Base-by-base conservation (phyloP, 2,329 filamentous ascomycete genomes). In the Coniochaeta prunicola region DNA sequence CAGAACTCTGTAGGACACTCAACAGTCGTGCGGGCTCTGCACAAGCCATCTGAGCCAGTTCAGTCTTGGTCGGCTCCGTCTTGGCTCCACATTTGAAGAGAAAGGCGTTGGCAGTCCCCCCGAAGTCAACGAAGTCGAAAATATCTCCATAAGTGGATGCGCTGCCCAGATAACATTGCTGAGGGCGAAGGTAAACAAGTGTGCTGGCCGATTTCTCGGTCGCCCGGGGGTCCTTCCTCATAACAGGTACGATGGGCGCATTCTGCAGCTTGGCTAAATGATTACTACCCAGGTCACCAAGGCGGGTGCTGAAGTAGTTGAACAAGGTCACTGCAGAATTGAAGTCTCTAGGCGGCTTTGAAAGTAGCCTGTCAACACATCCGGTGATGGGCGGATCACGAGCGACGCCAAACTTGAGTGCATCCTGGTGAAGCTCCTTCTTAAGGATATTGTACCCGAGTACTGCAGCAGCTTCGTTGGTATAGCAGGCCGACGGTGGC, bases 101-200 rank as follows among this genome's bases (percentile, higher is more conserved):
- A 67, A 99, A 99, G 0, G 89, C 80, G 67, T 97, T 97, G 2
- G 91, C 93, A 69, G 93, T 87, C 34, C 81, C 76, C 0, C 93
- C 92, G 74, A 97, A 99, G 70, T 97, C 90, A 15, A 97, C 92
- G 72, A 97, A 99, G 69, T 97, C 92, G 64, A 99, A 96, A 33
- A 99, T 96, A 33, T 96, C 90, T 12, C 85, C 89, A 67, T 96
- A 99, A 8, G 79, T 80, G 2, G 75, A 71, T 6, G 81, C 85
- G 30, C 64, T 87, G 9, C 94, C 94, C 2, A 99, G 79, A 70
- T 96, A 99, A 62, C 89, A 92, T 42, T 86, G 80, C 53, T 81
- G 82, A 5, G 94, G 93, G 17, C 83, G 80, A 50, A 92, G 79
- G 64, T 85, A 80, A 64, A 79, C 75, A 53, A 83, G 65, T 53